Base-by-base conservation (phyloP, 371 early-diverging fungal genomes). In the Rhizopus stolonifer region DNA sequence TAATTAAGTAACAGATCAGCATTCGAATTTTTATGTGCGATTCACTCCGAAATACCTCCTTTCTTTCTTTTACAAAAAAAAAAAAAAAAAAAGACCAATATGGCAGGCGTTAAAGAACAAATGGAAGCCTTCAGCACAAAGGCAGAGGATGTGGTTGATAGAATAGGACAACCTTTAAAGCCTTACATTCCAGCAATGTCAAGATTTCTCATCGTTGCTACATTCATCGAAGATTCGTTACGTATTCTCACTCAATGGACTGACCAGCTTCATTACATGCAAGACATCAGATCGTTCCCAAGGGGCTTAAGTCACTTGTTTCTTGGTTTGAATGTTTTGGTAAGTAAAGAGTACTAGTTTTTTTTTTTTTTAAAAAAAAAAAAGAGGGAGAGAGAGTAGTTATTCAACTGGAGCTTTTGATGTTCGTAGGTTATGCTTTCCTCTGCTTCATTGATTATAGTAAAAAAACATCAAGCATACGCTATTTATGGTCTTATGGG, bases 171-270 rank as follows among this genome's bases (percentile, higher is more conserved):
- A 46, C 94, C 93, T 33, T 61, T 96, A 46, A 97, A 94, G 78
- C 94, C 95, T n/a, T 87, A 87, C 65, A 82, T 95, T 47, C 95
- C 96, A 4, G 82, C 76, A 56, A 85, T 96, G 44, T 93, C 92
- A 21, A 88, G 96, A 11, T 88, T 93, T 64, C 80, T 97, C 18
- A 84, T 97, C 23, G 93, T 97, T 26, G 94, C 91, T 40, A 97
- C 98, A 21, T 97, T 96, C 78, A 69, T 94, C 48, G 98, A 96
- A 70, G 98, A 96, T 71, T 83, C 96, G 4, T 61, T 95, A 29
- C 85, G 97, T 43, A 93, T 96, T 52, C 58, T 82, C 45, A 80
- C 88, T 43, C 95, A 95, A 64, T 96, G 94, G 88, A 57, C 69
- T 44, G 93, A 94, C 62, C 96, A 97, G 78, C 69, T 89, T 22